These are phyloP conservation scores for Globisporangium emineosum DNA, from an alignment of 352 stramenopile species.

Conservation along the genomic window DNA sequence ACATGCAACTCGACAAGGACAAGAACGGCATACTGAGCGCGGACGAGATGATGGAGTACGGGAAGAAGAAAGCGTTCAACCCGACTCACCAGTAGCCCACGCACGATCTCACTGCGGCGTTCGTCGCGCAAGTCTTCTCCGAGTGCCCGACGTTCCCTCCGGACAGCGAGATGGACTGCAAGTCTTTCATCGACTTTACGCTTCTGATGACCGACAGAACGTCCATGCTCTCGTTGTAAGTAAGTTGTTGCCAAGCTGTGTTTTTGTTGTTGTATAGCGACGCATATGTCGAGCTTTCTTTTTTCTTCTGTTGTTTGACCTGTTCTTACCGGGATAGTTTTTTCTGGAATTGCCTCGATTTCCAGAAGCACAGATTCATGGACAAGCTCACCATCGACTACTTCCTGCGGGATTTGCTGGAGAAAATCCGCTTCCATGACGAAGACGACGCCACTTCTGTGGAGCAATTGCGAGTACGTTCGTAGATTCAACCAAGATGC, in stretches of 20 bases:
- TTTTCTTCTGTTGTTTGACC: neutral
- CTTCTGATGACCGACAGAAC: slow-evolving; percentile 40
- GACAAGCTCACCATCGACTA: slow-evolving; percentile 60
- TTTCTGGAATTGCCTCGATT: slow-evolving; percentile 64
- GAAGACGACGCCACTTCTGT: slow-evolving; percentile 22
- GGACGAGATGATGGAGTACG: slow-evolving; percentile 45
- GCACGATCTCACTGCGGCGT: slow-evolving; percentile 55
- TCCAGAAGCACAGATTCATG: slow-evolving; percentile 63
- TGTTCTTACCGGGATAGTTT: slow-evolving; percentile 30
- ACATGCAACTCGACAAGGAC: slow-evolving; percentile 60
- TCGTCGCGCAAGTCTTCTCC: slow-evolving; percentile 53
- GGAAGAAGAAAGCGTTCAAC: slow-evolving; percentile 72
- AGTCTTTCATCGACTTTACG: slow-evolving; percentile 60
- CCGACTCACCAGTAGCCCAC: slow-evolving; percentile 35
- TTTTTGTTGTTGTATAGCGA: too few species aligned
- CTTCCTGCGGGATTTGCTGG: slow-evolving; percentile 52
- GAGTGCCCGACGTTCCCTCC: slow-evolving; percentile 42
- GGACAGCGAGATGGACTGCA: slow-evolving; percentile 58
- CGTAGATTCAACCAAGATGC: neutral
- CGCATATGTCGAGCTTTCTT: too few species aligned
- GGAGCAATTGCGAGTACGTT: slow-evolving; percentile 36
- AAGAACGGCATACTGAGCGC: slow-evolving; percentile 56
- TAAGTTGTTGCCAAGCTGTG: too few species aligned
- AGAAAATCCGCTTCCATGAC: slow-evolving; percentile 38
- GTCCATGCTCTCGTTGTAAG: slow-evolving; percentile 37